These are phyloP conservation scores for Spizellomyces punctatus DNA, from an alignment of 192 early-diverging fungal genomes.

Conservation along the genomic window DNA sequence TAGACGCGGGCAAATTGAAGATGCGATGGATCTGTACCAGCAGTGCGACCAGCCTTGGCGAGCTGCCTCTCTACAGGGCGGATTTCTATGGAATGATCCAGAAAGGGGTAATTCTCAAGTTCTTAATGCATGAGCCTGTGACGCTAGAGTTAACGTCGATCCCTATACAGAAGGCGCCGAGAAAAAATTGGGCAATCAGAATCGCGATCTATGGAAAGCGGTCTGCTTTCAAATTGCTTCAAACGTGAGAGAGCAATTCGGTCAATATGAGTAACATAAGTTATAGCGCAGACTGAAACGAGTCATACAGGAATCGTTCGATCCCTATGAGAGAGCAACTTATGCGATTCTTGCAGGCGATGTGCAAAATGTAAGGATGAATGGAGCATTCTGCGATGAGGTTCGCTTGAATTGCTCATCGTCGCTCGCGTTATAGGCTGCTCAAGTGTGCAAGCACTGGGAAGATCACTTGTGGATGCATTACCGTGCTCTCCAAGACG, in stretches of 20 bases:
- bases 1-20: conserved; percentile 66
- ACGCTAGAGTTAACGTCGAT: background rate
- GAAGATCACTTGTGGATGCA: conserved; percentile 87
- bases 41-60: conserved; percentile 78
- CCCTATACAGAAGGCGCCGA: conserved; percentile 13
- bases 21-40: conserved; percentile 73
- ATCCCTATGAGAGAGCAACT: conserved; percentile 75
- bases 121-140: background rate
- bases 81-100: conserved; percentile 57
- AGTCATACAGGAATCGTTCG: conserved; percentile 30
- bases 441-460: conserved; percentile 79
- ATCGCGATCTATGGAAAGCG: conserved; percentile 68
- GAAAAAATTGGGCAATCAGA: conserved; percentile 56
- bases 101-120: conserved; percentile 39
- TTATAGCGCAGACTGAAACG: background rate
- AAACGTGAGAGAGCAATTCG: conserved; percentile 34
- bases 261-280: background rate
- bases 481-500: conserved; percentile 74
- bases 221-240: conserved; percentile 60
- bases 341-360: conserved; percentile 78
- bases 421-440: conserved; percentile 38
- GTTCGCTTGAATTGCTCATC: background rate
- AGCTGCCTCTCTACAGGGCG: conserved; percentile 76
- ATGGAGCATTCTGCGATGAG: background rate
- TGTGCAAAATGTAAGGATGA: conserved; percentile 60